These are phyloP conservation scores for Pestalotiopsis sp. DNA, from an alignment of 2,329 filamentous ascomycete genomes.

Conservation along the genomic window DNA sequence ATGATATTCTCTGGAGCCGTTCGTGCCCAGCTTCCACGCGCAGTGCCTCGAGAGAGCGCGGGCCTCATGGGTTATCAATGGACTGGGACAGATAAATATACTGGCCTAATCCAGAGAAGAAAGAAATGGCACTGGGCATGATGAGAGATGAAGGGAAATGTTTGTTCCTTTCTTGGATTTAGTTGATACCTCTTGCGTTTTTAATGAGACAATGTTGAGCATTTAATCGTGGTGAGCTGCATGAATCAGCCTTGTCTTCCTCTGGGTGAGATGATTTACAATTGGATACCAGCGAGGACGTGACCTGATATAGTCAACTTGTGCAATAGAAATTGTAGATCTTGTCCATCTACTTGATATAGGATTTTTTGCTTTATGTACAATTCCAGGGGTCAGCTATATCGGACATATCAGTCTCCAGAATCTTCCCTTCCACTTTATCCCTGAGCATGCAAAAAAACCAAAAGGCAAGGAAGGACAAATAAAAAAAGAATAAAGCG, in stretches of 20 bases:
- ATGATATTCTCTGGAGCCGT: no score
- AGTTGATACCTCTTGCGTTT: conserved; percentile 7
- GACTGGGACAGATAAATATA: not conserved
- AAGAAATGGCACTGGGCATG: not conserved
- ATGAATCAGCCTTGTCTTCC: conserved; percentile 35
- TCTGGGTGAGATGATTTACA: no score
- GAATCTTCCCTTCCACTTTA: not conserved
- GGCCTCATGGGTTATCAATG: not conserved
- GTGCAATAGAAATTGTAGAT: no score
- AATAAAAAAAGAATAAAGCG: not conserved
- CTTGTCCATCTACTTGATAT: no score
- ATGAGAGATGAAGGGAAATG: not conserved
- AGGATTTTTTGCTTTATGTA: no score
- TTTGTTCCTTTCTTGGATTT: not conserved
- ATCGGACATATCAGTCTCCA: not conserved
- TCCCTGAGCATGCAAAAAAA: not conserved
- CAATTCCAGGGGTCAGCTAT: no score
- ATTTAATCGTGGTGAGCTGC: conserved; percentile 42
- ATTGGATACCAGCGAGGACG: no score
- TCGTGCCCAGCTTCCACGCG: no score
- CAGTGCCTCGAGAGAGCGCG: no score
- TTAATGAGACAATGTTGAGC: not conserved
- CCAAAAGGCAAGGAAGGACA: not conserved
- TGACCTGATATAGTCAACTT: no score
- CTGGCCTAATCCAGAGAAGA: not conserved